Base-by-base conservation (phyloP, 176 grass and related monocot species). In the Metroxylon sagu region DNA sequence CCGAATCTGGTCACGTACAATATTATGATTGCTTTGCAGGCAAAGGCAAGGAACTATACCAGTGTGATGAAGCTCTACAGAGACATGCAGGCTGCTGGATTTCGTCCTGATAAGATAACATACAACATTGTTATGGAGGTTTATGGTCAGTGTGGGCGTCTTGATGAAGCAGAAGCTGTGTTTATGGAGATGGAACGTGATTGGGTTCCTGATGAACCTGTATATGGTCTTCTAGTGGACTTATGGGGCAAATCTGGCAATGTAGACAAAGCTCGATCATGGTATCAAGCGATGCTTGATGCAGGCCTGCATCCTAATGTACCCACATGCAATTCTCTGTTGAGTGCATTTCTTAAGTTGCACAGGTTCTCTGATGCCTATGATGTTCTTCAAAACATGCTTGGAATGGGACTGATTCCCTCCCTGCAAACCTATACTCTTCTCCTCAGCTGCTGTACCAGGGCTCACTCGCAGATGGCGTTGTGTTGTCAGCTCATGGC, bases 1-100 rank as follows among this genome's bases (percentile, higher is more conserved):
- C 93, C 93, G 18, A 97, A 91, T 64, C 76, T 97, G n/a, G 84
- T 97, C 18, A 97, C 93, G 16, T 97, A 97, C 60, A 97, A 97
- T 12, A 97, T 90, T 18, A 91, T 97, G 79, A 97, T 97, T 25
- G 84, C 84, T 0, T 72, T 97, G 48, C 93, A 97, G 66, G 81
- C 93, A 14, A 97, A 97, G 80, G 87, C 87, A 59, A 97, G 84
- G 58, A 97, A 97, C 56, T 91, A 97, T 28, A 59, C 76, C 49
- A 85, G 70, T 56, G 92, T 97, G 28, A 81, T 97, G 74, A 97
- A 91, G 78, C 83, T 97, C 12, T 91, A 97, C 75, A 91, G 65
- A 57, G 92, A 97, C 71, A 97, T 97, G 92, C 87, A 97, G 54
- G 56, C 71, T 75, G 92, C 84, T n/a, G 92, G 92, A 18, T 87